Conservation (phyloP, 202 grass and related monocot species). For the Schoenoplectus triqueter region DNA sequence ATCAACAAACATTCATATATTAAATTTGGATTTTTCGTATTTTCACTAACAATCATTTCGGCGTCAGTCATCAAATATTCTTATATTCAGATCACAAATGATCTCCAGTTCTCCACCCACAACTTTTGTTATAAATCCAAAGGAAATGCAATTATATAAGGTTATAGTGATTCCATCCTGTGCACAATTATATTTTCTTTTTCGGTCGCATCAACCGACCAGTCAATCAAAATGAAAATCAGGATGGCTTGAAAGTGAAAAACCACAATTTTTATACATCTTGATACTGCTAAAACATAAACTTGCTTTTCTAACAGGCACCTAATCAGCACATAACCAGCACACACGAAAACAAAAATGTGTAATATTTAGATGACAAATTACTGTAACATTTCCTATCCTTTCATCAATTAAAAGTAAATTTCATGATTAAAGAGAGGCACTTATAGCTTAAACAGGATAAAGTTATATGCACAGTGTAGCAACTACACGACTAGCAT, state of each 20-base stretch:
- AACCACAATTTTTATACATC: neutral
- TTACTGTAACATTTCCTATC: neutral
- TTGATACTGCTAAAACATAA: neutral
- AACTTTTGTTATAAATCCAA: neutral
- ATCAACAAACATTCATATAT: too few species aligned
- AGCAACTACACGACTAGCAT: conserved; percentile 17
- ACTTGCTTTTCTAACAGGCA: neutral
- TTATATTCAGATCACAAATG: conserved; percentile 9
- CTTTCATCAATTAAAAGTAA: conserved; percentile 16
- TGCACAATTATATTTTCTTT: neutral
- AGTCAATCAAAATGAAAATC: neutral
- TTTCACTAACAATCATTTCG: neutral
- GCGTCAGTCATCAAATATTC: neutral
- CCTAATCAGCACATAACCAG: neutral
- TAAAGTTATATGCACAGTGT: conserved; percentile 20
- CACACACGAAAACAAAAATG: neutral
- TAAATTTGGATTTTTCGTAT: too few species aligned
- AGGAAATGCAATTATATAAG: neutral
- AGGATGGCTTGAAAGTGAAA: neutral
- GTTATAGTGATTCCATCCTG: too few species aligned
- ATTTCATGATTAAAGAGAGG: conserved; percentile 34
- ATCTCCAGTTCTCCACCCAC: neutral
- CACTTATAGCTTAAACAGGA: conserved; percentile 36
- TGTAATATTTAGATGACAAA: neutral
- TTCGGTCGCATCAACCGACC: neutral